Evolutionary conservation across 139 green algal species (phyloP), one percentile per base, ranked within the genome.

Genomic region (Tetratostichococcus sp.): DNA sequence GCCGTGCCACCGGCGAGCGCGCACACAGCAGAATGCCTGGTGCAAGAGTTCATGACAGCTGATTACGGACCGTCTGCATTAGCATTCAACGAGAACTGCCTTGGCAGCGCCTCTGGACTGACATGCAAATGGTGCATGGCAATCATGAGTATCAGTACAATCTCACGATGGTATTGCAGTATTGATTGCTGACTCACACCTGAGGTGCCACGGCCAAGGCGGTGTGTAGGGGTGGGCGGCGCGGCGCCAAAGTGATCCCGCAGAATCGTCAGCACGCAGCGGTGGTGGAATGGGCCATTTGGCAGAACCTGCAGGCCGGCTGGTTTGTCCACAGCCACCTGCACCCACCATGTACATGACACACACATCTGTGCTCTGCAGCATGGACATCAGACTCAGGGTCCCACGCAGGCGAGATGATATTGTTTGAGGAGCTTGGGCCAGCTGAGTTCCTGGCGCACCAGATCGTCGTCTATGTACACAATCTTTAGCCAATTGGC

Each of bases 21-120:
- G 78, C 79, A 43, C 82, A 87, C 35, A 89, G 69, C 65, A 89
- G 74, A 25, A 89, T 35, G 75, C 82, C 82, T 62, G 50, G 39
- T 21, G 39, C 39, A n/a, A n/a, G n/a, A n/a, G n/a, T n/a, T n/a
- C n/a, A n/a, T n/a, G n/a, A n/a, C n/a, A n/a, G n/a, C n/a, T n/a
- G n/a, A n/a, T n/a, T n/a, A n/a, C n/a, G n/a, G n/a, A n/a, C n/a
- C n/a, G n/a, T n/a, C n/a, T n/a, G n/a, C n/a, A n/a, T n/a, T n/a
- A n/a, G n/a, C n/a, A n/a, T n/a, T n/a, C n/a, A n/a, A n/a, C n/a
- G n/a, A n/a, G n/a, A n/a, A n/a, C n/a, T n/a, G n/a, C n/a, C n/a
- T n/a, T n/a, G n/a, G n/a, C n/a, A n/a, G n/a, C n/a, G n/a, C n/a
- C n/a, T n/a, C 50, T 62, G 17, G 22, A 26, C 50, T 4, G 14